Percentiles rank a stretch among this genome's conserved stretches.
Evolutionary conservation across 768 basidiomycete species (phyloP).

Genomic region (Rickenella mellea): DNA sequence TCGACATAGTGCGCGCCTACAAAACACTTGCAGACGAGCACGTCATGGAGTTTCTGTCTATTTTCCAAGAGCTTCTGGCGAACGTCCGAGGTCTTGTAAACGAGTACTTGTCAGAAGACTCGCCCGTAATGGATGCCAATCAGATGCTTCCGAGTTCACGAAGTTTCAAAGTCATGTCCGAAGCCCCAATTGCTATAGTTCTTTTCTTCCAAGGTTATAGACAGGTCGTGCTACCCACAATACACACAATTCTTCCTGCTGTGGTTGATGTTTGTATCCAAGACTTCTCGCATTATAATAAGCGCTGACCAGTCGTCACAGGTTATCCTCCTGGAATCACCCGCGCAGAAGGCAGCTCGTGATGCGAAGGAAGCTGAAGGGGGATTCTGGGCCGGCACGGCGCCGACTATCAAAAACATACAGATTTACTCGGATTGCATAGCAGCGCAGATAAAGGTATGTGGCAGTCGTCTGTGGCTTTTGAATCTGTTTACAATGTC

Average conservation of each 20-base stretch:
- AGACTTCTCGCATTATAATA: not conserved
- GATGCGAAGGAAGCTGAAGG: constrained; percentile 77
- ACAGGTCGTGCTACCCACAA: constrained; percentile 48
- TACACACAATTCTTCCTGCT: constrained; percentile 64
- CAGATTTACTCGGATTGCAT: constrained; percentile 75
- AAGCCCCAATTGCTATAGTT: constrained; percentile 88
- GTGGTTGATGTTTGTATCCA: constrained; percentile 53
- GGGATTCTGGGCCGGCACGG: constrained; percentile 73
- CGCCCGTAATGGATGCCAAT: constrained; percentile 43
- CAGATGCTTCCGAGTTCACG: constrained; percentile 59
- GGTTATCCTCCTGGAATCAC: constrained; percentile 67
- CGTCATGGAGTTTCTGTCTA: constrained; percentile 67
- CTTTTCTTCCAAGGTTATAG: constrained; percentile 82
- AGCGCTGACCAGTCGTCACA: constrained; percentile 1
- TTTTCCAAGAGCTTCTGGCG: constrained; percentile 70
- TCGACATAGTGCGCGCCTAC: constrained; percentile 79
- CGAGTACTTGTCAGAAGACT: constrained; percentile 66
- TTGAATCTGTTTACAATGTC: not conserved
- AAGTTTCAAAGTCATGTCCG: constrained; percentile 90
- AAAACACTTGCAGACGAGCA: constrained; percentile 63
- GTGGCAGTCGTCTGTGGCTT: constrained; percentile 12
- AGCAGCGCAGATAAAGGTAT: constrained; percentile 83
- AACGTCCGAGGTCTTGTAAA: constrained; percentile 67
- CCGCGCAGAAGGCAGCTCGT: constrained; percentile 71
- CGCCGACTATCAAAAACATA: constrained; percentile 63